A percentile compares a stretch with the other conserved stretches of the same genome.
phyloP scores from a whole-genome alignment of 371 early-diverging fungal species.

The Zopfochytrium polystomum region DNA sequence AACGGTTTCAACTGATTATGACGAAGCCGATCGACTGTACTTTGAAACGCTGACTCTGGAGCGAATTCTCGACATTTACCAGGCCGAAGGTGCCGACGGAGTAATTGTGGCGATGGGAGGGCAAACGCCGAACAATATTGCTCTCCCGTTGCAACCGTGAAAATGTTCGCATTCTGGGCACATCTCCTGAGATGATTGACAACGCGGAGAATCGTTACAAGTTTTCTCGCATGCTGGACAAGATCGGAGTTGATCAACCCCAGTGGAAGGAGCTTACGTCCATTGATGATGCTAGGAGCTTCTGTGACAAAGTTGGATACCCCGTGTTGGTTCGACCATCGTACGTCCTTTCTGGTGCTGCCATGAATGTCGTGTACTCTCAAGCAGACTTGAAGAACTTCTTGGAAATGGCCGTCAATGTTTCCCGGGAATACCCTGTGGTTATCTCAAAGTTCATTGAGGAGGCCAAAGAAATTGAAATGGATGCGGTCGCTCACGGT shows the following conservation, averaged over 20 bases:
- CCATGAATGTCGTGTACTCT: conserved; percentile 91
- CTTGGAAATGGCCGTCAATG: conserved; percentile 80
- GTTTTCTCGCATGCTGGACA: conserved; percentile 91
- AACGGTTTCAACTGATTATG: conserved; percentile 95
- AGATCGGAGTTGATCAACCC: conserved; percentile 93
- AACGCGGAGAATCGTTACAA: conserved; percentile 92
- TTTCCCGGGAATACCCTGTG: conserved; percentile 89
- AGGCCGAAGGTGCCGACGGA: conserved; percentile 75
- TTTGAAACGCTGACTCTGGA: conserved; percentile 90
- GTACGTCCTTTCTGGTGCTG: conserved; percentile 93
- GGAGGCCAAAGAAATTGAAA: conserved; percentile 93
- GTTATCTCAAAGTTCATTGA: conserved; percentile 95
- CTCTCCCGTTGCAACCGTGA: conserved; percentile 78
- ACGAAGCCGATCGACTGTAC: conserved; percentile 92
- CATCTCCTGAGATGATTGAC: conserved; percentile 91
- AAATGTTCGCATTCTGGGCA: conserved; percentile 86
- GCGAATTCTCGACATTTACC: conserved; percentile 91
- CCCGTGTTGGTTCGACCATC: conserved; percentile 94
- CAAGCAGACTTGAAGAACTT: conserved; percentile 73
- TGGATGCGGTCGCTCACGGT: conserved; percentile 90
- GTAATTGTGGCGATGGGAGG: conserved; percentile 92
- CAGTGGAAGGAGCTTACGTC: conserved; percentile 89
- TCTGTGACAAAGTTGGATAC: conserved; percentile 82
- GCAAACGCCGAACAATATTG: conserved; percentile 95
- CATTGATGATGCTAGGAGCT: conserved; percentile 74